phyloP scores from a whole-genome alignment of 805 yeast species.

The Candida piceae region DNA sequence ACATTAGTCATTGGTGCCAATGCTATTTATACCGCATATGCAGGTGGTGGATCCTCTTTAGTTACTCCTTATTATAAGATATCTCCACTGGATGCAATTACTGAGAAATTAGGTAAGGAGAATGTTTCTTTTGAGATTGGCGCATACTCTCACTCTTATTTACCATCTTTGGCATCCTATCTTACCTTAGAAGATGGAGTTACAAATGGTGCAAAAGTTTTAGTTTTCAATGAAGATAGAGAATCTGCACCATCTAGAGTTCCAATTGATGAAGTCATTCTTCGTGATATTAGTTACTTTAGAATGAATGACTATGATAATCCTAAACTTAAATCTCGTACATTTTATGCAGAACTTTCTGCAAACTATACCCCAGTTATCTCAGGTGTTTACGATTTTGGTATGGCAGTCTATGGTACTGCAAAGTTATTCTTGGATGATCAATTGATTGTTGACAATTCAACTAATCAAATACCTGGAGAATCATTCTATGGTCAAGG shows the following conservation, averaged over 20 bases:
- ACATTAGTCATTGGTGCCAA: constrained; percentile 57
- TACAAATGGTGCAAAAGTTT: constrained; percentile 21
- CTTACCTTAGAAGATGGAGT: constrained; percentile 12
- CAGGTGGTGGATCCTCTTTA: constrained; percentile 61
- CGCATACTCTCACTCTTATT: constrained; percentile 28
- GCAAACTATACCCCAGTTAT: constrained; percentile 42
- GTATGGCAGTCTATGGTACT: constrained; percentile 48
- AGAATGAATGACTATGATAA: constrained; percentile 25
- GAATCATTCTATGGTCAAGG: constrained; percentile 50
- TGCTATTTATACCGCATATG: constrained; percentile 41
- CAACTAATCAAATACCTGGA: constrained; percentile 46
- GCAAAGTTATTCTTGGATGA: constrained; percentile 51
- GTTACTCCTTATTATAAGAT: constrained; percentile 13
- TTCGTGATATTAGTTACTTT: constrained; percentile 5
- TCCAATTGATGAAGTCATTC: constrained; percentile 19
- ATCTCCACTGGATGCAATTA: constrained; percentile 7
- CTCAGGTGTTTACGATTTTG: constrained; percentile 47
- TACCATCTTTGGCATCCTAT: constrained; percentile 30
- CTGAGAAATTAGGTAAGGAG: constrained; percentile 16
- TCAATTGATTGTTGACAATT: constrained; percentile 50
- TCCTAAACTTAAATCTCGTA: constrained; percentile 13
- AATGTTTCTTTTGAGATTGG: constrained; percentile 1
- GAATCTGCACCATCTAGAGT: constrained; percentile 13
- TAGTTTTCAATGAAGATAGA: constrained; percentile 19
- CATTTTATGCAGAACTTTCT: constrained; percentile 41